Conservation (phyloP, 1,284 basidiomycete species). For the Naganishia albida region DNA sequence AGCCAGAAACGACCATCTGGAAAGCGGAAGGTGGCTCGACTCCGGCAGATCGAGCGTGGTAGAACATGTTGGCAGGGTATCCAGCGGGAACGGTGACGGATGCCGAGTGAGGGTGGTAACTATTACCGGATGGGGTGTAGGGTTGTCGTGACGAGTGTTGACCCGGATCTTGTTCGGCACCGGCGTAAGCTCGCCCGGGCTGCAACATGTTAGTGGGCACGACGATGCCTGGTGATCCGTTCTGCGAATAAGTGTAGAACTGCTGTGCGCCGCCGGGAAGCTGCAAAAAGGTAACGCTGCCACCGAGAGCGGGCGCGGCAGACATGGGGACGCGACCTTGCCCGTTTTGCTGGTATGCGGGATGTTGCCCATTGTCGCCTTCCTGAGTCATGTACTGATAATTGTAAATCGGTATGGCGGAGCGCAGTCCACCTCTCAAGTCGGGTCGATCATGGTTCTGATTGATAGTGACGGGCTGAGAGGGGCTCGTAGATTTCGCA, state of each 20-base stretch:
- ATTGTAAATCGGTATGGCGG: constrained; percentile 12
- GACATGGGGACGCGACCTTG: constrained; percentile 13
- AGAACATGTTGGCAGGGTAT: constrained; percentile 6
- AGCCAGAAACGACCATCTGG: constrained; percentile 27
- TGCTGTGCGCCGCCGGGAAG: constrained; percentile 25
- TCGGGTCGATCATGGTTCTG: constrained; percentile 8
- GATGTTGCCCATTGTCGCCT: constrained; percentile 7
- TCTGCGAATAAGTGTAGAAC: constrained; percentile 16
- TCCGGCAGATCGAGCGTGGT: constrained; percentile 25
- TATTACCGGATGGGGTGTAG: background rate
- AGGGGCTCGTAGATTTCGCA: constrained; percentile 4
- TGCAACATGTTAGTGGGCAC: constrained; percentile 30
- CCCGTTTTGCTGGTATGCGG: background rate
- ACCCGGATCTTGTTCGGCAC: background rate
- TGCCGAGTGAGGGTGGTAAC: constrained; percentile 22
- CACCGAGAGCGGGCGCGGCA: constrained; percentile 18
- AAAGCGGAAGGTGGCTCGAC: constrained; percentile 30
- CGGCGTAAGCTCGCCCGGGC: constrained; percentile 12
- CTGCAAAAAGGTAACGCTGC: constrained; percentile 20
- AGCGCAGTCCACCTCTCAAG: constrained; percentile 7
- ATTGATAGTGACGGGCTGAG: constrained; percentile 21
- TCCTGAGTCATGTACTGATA: constrained; percentile 14
- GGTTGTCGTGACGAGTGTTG: constrained; percentile 1
- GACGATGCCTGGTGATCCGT: constrained; percentile 12
- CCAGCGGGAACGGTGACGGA: constrained; percentile 2